Percentiles rank a stretch among this genome's conserved stretches.
phyloP scores from a whole-genome alignment of 306 rosid species.

The Luffa aegyptiaca region DNA sequence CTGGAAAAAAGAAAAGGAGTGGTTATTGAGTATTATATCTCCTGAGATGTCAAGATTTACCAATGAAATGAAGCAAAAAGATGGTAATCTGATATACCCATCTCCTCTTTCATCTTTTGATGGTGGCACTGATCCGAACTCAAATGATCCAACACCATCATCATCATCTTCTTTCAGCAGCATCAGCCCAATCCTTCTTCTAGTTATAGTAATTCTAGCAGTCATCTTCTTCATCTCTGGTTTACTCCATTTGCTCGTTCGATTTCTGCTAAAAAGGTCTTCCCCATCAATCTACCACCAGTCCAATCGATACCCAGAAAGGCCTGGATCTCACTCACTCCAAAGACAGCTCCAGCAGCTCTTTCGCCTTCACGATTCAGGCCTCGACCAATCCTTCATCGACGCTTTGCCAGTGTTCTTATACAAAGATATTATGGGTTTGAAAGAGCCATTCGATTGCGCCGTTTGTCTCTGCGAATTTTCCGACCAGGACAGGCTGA shows the following conservation, averaged over 20 bases:
- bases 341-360: slow-evolving; percentile 88
- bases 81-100: slow-evolving; percentile 23
- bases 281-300: slow-evolving; percentile 36
- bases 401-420: slow-evolving; percentile 63
- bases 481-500: slow-evolving; percentile 47
- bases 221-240: slow-evolving; percentile 61
- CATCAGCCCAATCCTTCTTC: slow-evolving; percentile 50
- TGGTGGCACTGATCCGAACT: slow-evolving; percentile 13
- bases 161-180: slow-evolving; percentile 34
- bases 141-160: background rate
- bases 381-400: slow-evolving; percentile 57
- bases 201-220: slow-evolving; percentile 58
- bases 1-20: background rate
- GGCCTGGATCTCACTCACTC: slow-evolving; percentile 31
- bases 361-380: slow-evolving; percentile 68
- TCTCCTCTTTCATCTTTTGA: slow-evolving; percentile 21
- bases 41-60: slow-evolving; percentile 24
- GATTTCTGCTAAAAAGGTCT: slow-evolving; percentile 42
- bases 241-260: slow-evolving; percentile 44
- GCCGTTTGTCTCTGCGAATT: slow-evolving; percentile 73
- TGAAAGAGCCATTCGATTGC: slow-evolving; percentile 74
- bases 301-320: slow-evolving; percentile 43
- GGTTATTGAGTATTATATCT: background rate
- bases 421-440: slow-evolving; percentile 50
- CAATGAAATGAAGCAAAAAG: slow-evolving; percentile 17